Evolutionary conservation across 129 eudicot species (phyloP), one percentile per base, ranked within the genome.

Genomic region (Dittrichia graveolens): DNA sequence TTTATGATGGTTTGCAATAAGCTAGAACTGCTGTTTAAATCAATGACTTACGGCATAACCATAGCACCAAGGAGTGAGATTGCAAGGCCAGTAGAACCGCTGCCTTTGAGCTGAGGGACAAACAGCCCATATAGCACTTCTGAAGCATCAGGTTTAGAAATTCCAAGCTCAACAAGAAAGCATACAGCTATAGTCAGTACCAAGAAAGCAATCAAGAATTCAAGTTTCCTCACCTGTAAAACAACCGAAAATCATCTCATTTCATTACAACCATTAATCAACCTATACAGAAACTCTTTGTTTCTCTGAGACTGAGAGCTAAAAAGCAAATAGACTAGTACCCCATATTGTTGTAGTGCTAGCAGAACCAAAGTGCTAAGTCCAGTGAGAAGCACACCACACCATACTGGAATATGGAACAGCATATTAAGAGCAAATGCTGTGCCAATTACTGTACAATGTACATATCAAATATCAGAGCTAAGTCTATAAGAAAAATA

Each of bases 351-450:
- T 81, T 95, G 99, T 61, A 95, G 65, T 69, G 94, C 87, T 62
- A 95, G 88, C 69, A 95, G 86, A 78, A 87, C 53, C 83, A 95
- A 67, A 37, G 99, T 95, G 78, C 99, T 95, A 57, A 95, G 62
- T 4, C 99, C 99, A 3, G 99, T 95, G 61, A 95, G 86, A 66
- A 95, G 88, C 81, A 95, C 99, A 45, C 97, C 99, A 67, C 79
- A 65, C 99, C 99, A 95, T 58, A 95, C 82, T 37, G 97, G 99
- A 81, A 95, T 86, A 15, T 66, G 68, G 80, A 95, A 95, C 37
- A 95, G 91, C 99, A 95, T 95, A 79, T 95, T 91, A 74, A 95
- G 67, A 40, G 99, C 99, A 85, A 95, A 95, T 42, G 99, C 99
- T 18, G 97, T 95, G 67, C 99, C 99, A 13, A 95, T 88, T 45